A percentile compares a stretch with the other conserved stretches of the same genome.
Evolutionary conservation across 495 filamentous ascomycete genomes (phyloP).

Genomic region (Oidiodendron maius): DNA sequence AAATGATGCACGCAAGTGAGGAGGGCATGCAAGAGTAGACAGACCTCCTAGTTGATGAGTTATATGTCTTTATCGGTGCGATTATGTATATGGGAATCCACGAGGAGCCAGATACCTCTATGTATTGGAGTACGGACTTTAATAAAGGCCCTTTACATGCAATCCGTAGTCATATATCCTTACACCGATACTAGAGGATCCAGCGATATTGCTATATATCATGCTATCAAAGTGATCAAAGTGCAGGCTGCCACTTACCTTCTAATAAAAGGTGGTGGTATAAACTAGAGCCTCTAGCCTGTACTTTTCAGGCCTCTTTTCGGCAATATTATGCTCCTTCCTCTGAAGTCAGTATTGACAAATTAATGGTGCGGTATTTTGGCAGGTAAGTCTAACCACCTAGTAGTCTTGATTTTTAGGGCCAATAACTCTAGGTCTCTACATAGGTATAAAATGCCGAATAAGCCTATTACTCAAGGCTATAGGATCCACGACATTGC

Average conservation of each 20-base stretch:
- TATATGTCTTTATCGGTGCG: not conserved
- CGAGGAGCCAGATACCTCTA: not conserved
- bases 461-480: too few relatives aligned
- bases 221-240: not conserved
- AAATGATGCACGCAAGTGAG: not conserved
- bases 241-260: not conserved
- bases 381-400: too few relatives aligned
- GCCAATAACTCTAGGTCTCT: too few relatives aligned
- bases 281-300: too few relatives aligned
- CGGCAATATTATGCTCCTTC: too few relatives aligned
- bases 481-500: too few relatives aligned
- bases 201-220: slow-evolving; percentile 1
- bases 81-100: slow-evolving; percentile 4
- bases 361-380: too few relatives aligned
- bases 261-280: too few relatives aligned
- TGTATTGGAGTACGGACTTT: not conserved
- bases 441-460: too few relatives aligned
- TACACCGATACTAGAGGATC: not conserved
- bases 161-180: not conserved
- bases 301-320: too few relatives aligned
- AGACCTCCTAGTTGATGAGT: not conserved
- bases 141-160: slow-evolving; percentile 1
- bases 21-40: not conserved
- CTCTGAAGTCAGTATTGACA: too few relatives aligned
- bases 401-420: too few relatives aligned